Base-by-base conservation (phyloP, 2,329 filamentous ascomycete species). In the Pseudogymnoascus sp. region DNA sequence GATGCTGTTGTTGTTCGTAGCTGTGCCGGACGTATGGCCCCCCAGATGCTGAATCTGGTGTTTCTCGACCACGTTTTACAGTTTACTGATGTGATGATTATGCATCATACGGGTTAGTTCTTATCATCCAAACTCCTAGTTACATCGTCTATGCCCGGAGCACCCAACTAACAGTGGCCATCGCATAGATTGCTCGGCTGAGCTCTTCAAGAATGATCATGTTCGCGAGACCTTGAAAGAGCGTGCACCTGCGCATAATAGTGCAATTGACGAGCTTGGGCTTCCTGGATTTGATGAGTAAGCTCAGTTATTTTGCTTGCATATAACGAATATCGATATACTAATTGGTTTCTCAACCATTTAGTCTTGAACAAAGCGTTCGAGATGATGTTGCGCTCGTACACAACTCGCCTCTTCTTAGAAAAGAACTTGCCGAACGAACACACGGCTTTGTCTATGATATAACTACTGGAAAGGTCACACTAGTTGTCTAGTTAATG, bases 221-320 rank as follows among this genome's bases (percentile, higher is more conserved):
- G 64, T 72, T 46, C 63, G 63, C 14, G 53, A 68, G n/a, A 62
- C 21, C 9, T 43, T 72, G 37, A 68, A 67, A 61, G 63, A 66
- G 21, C 42, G 66, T n/a, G 59, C 66, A 2, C 66, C 69, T 14
- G 64, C 63, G 2, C 62, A 61, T n/a, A 59, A 64, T 16, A 21
- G 63, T 14, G 64, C 67, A 16, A 68, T 73, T 46, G 69, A 72
- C 8, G 53, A 21, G 2, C 68, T 68, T 63, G 28, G 18, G 2
- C 72, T 73, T 61, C 68, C 71, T 14, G 68, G 68, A 18, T 68
- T 72, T 42, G 62, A 61, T 14, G 64, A 72, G 69, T 72, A 65
- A 61, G 59, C 38, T 28, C 25, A 7, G n/a, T 5, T 34, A 12
- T 12, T 53, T 46, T 28, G 11, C 56, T 25, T 28, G n/a, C 14